Conservation (phyloP, 2,329 filamentous ascomycete species). For the Aspergillus thermomutatus region DNA sequence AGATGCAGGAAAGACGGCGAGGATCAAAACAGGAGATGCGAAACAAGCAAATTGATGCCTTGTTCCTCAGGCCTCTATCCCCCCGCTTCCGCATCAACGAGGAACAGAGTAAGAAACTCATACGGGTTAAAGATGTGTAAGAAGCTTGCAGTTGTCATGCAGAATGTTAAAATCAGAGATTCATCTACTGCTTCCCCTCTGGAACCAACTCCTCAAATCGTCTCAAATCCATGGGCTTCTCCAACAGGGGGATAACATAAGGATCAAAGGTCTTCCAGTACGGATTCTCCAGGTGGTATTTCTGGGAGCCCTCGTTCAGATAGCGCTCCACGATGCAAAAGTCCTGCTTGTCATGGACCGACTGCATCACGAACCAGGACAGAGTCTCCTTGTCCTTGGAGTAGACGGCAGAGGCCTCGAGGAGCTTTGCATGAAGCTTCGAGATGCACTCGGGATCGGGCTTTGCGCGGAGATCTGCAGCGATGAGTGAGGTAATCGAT, state of each 20-base stretch:
- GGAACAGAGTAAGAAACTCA: no score
- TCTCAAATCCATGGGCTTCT: conserved; percentile 66
- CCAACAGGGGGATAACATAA: conserved; percentile 67
- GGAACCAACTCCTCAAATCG: conserved; percentile 61
- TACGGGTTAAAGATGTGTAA: not conserved
- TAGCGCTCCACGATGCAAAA: conserved; percentile 77
- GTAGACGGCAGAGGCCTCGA: conserved; percentile 71
- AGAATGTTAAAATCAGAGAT: no score
- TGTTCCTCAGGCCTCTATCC: not conserved
- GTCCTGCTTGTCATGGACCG: conserved; percentile 62
- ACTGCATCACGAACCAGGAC: conserved; percentile 76
- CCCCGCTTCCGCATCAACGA: no score
- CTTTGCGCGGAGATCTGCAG: conserved; percentile 60
- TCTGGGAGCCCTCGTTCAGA: conserved; percentile 58
- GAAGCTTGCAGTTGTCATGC: no score
- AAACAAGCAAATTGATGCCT: not conserved
- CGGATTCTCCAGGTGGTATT: conserved; percentile 64
- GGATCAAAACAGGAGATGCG: not conserved
- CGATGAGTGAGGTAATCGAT: not conserved
- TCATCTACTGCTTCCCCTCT: not conserved
- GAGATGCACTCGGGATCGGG: conserved; percentile 60
- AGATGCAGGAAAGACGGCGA: no score
- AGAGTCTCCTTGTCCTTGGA: conserved; percentile 68
- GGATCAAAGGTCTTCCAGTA: conserved; percentile 76
- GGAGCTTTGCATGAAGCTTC: conserved; percentile 68